phyloP scores from a whole-genome alignment of 441 rosid genomes.

The Manihot esculenta region DNA sequence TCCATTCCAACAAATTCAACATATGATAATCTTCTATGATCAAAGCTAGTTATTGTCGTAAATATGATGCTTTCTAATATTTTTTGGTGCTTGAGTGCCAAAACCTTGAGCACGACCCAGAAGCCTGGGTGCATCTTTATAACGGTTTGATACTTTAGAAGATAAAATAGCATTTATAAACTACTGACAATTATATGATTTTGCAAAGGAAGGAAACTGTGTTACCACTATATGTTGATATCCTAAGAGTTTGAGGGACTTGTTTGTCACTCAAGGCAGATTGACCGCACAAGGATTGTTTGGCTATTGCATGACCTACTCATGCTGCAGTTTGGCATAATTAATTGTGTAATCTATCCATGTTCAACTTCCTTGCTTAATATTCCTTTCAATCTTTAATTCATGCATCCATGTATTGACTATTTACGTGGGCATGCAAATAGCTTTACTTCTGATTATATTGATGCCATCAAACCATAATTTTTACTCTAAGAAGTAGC shows the following conservation, averaged over 20 bases:
- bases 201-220: neutral
- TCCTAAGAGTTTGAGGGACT: neutral
- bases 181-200: neutral
- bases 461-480: slow-evolving; percentile 17
- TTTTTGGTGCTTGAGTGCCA: slow-evolving; percentile 6
- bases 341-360: neutral
- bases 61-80: neutral
- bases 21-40: neutral
- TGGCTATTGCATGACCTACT: slow-evolving; percentile 11
- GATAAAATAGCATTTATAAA: neutral
- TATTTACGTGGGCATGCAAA: neutral
- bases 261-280: neutral
- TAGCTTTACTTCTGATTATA: slow-evolving; percentile 17
- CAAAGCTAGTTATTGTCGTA: neutral
- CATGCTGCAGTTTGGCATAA: slow-evolving; percentile 1
- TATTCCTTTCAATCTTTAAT: neutral
- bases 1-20: neutral
- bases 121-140: neutral
- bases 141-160: neutral
- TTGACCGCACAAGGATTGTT: neutral
- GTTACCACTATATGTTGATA: neutral
- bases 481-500: slow-evolving; percentile 18
- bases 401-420: neutral
- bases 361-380: neutral
- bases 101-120: neutral